Conservation (phyloP, 768 basidiomycete genomes). For the Coprinopsis sp. region DNA sequence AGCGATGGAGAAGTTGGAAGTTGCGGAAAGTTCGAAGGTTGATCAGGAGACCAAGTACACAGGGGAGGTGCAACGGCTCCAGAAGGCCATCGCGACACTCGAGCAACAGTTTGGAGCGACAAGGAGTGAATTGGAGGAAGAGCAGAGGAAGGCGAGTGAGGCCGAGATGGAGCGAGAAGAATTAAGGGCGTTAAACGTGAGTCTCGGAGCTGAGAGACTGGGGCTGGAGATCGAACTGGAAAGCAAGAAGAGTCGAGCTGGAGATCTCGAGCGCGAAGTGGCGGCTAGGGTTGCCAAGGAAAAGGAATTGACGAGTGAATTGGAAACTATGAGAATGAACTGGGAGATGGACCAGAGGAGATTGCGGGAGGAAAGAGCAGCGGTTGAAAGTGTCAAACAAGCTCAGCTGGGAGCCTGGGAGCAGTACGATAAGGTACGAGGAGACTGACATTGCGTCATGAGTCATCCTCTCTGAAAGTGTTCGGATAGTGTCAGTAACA, state of each 20-base stretch:
- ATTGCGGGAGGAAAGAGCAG: too few relatives aligned
- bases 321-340: neutral
- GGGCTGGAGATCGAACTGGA: neutral
- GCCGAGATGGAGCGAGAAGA: neutral
- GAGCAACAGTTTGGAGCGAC: neutral
- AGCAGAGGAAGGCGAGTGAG: neutral
- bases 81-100: neutral
- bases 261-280: neutral
- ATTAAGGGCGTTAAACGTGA: neutral
- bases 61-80: neutral
- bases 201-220: neutral
- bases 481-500: too few relatives aligned
- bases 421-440: too few relatives aligned
- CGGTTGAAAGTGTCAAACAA: too few relatives aligned
- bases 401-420: too few relatives aligned
- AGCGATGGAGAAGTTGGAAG: neutral
- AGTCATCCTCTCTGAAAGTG: too few relatives aligned
- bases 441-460: too few relatives aligned
- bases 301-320: neutral
- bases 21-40: neutral
- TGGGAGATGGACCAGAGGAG: neutral
- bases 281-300: neutral
- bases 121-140: neutral
- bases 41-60: neutral
- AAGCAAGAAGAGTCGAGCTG: neutral